These are phyloP conservation scores for Leccinum arenicola DNA, from an alignment of 768 basidiomycete species.

Conservation along the genomic window DNA sequence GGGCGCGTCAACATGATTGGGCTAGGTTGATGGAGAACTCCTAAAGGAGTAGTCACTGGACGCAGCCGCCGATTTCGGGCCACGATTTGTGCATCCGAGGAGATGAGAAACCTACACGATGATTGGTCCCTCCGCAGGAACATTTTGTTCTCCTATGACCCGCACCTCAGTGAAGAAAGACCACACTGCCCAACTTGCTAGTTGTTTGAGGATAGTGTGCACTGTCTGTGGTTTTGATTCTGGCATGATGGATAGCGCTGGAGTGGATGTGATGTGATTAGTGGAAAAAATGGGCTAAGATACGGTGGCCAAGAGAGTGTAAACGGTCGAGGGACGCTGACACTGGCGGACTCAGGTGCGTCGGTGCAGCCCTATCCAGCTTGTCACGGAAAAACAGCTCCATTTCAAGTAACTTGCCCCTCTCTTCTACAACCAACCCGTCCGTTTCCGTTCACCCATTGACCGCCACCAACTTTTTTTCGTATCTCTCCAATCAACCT, in stretches of 20 bases:
- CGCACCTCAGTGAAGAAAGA: conserved; percentile 90
- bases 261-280: conserved; percentile 10
- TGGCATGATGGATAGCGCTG: conserved; percentile 11
- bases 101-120: conserved; percentile 66
- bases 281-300: conserved; percentile 8
- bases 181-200: conserved; percentile 72
- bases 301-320: conserved; percentile 1
- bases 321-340: neutral
- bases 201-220: conserved; percentile 67
- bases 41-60: neutral
- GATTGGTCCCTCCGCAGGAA: conserved; percentile 84
- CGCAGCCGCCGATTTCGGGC: conserved; percentile 3
- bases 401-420: conserved; percentile 8
- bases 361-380: neutral
- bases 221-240: conserved; percentile 41
- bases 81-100: neutral
- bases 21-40: neutral
- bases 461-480: neutral
- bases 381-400: neutral
- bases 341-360: neutral
- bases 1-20: conserved; percentile 12
- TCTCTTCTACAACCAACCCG: neutral
- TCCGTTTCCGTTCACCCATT: neutral
- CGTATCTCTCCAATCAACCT: neutral
- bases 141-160: conserved; percentile 84